Base-by-base conservation (phyloP, 1,139 yeast genomes). In the Scheffersomyces stambukii region DNA sequence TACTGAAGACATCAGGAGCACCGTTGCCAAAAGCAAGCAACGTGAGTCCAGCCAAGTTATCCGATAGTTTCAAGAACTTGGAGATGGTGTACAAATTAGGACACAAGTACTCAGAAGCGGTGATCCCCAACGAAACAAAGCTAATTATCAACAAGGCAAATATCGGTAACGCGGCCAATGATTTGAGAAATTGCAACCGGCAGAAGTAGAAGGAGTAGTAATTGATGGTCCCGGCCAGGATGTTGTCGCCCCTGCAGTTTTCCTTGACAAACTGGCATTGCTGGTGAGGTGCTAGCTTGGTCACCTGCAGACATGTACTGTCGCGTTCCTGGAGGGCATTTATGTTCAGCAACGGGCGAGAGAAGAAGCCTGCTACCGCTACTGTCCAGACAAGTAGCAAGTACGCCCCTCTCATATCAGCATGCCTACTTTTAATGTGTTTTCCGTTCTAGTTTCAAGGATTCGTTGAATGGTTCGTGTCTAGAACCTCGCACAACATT, bases 11-110 rank as follows among this genome's bases (percentile, higher is more conserved):
- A 54, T 91, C 98, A 0, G 97, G 96, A 0, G 95, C 71, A 7
- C 96, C 91, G 53, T 91, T 91, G 1, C 97, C 97, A 38, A 89
- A 65, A 0, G 98, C 95, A 33, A 91, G 62, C 25, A 89, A 62
- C 0, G 96, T 89, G 43, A 89, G 71, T 0, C 97, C 97, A 3
- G 95, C 83, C 21, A 89, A 60, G 33, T 84, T 77, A 39, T 86
- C 93, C 8, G 91, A 76, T 27, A 89, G 55, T 8, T 76, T 71
- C 12, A 86, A 57, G 26, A 66, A 52, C 17, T 66, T 63, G 7
- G 94, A 75, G 13, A 85, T 64, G 19, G 77, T 65, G 31, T 76
- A 70, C 12, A 86, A 56, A 43, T 83, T 85, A 0, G 94, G 91
- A 34, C 89, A 80, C 21, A 86, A 57, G 46, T 69, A 83, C 45